Evolutionary conservation across 306 rosid genomes (phyloP).

Genomic region (Cajanus cajan): DNA sequence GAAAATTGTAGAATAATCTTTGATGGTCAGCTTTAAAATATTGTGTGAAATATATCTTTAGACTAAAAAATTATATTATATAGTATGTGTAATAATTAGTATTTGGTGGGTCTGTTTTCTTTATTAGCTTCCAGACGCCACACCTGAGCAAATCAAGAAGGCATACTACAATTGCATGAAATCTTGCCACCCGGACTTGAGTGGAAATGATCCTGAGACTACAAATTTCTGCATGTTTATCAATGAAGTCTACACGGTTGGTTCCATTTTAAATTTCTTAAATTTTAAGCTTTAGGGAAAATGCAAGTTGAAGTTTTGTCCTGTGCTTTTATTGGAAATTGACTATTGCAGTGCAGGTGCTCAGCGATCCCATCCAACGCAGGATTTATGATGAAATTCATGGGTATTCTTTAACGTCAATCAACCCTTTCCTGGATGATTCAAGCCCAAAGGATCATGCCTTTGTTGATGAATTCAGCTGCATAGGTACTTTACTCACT

Average conservation of each 20-base stretch:
- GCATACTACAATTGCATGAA: constrained; percentile 87
- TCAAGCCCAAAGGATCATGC: constrained; percentile 59
- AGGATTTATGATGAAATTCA: constrained; percentile 81
- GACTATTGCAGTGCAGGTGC: constrained; percentile 62
- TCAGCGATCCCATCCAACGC: constrained; percentile 78
- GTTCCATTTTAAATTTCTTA: constrained; percentile 25
- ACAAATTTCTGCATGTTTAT: constrained; percentile 86
- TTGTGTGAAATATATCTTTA: too few species aligned
- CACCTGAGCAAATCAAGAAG: constrained; percentile 62
- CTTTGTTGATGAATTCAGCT: constrained; percentile 85
- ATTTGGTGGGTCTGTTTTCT: constrained; percentile 19
- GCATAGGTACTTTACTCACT: constrained; percentile 56
- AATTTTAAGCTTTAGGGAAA: constrained; percentile 17
- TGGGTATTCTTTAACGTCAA: constrained; percentile 75
- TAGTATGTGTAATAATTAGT: constrained; percentile 25
- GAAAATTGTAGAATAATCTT: too few species aligned
- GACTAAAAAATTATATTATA: too few species aligned
- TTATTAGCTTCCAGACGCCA: constrained; percentile 79
- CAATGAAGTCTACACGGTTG: constrained; percentile 72
- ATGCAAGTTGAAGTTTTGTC: not conserved
- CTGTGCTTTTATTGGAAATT: constrained; percentile 27
- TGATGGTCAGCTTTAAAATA: too few species aligned
- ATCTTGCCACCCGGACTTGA: constrained; percentile 86
- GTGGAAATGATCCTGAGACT: constrained; percentile 63
- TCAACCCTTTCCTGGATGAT: constrained; percentile 72